Evolutionary conservation across 2,329 filamentous ascomycete genomes (phyloP), one percentile per base, ranked within the genome.

Genomic region (Cladorrhinum sp.): DNA sequence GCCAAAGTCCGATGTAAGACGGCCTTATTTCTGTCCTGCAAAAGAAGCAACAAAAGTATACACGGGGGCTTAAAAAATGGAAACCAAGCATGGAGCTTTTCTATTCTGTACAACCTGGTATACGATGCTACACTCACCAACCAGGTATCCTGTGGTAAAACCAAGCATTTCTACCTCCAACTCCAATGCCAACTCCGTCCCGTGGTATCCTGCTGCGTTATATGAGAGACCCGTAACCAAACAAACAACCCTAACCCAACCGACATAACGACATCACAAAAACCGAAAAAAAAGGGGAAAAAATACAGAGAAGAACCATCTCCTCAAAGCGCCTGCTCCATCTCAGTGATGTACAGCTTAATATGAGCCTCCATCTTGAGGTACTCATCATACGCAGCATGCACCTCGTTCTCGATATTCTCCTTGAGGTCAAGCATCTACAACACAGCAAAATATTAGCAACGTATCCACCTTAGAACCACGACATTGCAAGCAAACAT

Each of bases 391-490:
- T 96, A 87, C 1, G 95, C 92, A 59, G 85, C 86, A 72, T 95
- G 91, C 8, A 98, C 89, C 76, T 99, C 95, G 64, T 89, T 93
- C 73, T 98, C 94, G 65, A 99, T 96, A 70, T 95, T 96, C 74
- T 98, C 95, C 73, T 97, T 98, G 68, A 99, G 82, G 75, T 99
- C 95, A 53, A 90, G 87, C 94, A 98, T 99, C 93, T 97, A 65
- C 33, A 20, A 36, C 4, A 12, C 4, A 36, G 12, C 7, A 16
- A 36, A 36, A 36, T 3, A 36, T 28, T 28, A 28, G 26, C 26
- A 28, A 28, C n/a, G n/a, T n/a, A n/a, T n/a, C n/a, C n/a, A n/a
- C n/a, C n/a, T n/a, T n/a, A n/a, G n/a, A n/a, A n/a, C n/a, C n/a
- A n/a, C n/a, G n/a, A n/a, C n/a, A n/a, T n/a, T n/a, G n/a, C n/a